Percentiles rank a stretch among this genome's conserved stretches.
Conservation (phyloP, 352 stramenopile genomes). For the Albugo laibachii region DNA sequence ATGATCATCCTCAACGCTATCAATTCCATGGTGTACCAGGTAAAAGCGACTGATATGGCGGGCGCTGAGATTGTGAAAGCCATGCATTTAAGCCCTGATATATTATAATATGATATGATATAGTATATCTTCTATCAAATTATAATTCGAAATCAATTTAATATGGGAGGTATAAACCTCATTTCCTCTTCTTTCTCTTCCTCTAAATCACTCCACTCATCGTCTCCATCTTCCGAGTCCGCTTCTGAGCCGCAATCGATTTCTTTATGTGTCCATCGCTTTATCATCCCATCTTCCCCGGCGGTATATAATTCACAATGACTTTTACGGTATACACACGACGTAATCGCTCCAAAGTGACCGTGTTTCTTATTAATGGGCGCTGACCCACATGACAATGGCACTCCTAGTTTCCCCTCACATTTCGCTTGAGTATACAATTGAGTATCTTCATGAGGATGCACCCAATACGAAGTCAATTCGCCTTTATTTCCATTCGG, state of each 20-base stretch:
- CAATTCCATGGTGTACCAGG: no score
- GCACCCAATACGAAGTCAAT: slow-evolving; percentile 26
- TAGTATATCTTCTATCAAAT: no score
- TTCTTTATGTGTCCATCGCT: slow-evolving; percentile 28
- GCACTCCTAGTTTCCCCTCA: slow-evolving; percentile 5
- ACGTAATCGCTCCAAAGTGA: slow-evolving; percentile 39
- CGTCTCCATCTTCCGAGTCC: slow-evolving; percentile 8
- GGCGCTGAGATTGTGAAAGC: no score
- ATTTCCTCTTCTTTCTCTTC: slow-evolving; percentile 1
- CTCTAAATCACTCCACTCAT: slow-evolving; percentile 33
- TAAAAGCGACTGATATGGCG: no score
- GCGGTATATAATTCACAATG: slow-evolving; percentile 33
- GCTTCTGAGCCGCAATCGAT: not conserved
- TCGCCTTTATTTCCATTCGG: slow-evolving; percentile 30
- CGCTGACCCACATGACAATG: slow-evolving; percentile 4
- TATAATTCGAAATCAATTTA: slow-evolving; percentile 7
- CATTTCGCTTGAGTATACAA: not conserved
- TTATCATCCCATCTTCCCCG: slow-evolving; percentile 44
- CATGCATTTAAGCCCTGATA: no score
- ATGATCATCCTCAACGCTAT: no score
- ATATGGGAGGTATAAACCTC: slow-evolving; percentile 43
- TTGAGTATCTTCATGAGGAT: slow-evolving; percentile 11
- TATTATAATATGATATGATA: no score
- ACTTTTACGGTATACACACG: slow-evolving; percentile 32
- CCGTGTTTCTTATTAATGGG: slow-evolving; percentile 10